Evolutionary conservation across 441 rosid genomes (phyloP), one percentile per base, ranked within the genome.

Genomic region (Adansonia gregorii): DNA sequence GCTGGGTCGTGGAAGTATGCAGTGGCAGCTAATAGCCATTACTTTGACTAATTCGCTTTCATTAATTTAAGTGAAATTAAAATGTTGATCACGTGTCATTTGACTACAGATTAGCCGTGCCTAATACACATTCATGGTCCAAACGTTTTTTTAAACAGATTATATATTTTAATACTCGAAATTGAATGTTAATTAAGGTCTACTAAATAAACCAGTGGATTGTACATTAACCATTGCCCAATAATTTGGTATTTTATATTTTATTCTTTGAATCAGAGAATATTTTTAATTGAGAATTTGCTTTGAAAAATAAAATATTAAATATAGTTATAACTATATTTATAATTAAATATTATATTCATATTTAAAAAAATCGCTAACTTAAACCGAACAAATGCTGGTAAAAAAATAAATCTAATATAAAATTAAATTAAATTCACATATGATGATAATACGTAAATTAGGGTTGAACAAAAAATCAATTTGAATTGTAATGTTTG

Each of bases 51-150:
- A 59, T 60, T 24, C n/a, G n/a, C 12, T 12, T 27, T 24, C 17
- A 27, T 61, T 27, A 27, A 27, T 27, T 60, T 27, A 61, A 68
- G 10, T 69, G 20, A 69, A 69, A 49, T 49, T 49, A 69, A 7
- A 12, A 43, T 8, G 0, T 27, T 51, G 3, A 27, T 70, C 74
- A 70, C 48, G 46, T 70, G 61, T 51, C 9, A n/a, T 69, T 49
- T 49, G 59, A 69, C 22, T 24, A 12, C 12, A 6, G 17, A 0
- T 11, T 20, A 20, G 51, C 55, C 10, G 22, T 9, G 39, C 15
- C 15, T 1, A 60, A 22, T 60, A 24, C 65, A 60, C 15, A 60
- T 60, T 60, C 72, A 46, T 68, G 22, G 45, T 69, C 22, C 59
- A 3, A 10, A 5, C 9, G 0, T 54, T 24, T 61, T 24, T 1